Base-by-base conservation (phyloP, 2,329 filamentous ascomycete species). In the Fusarium illudens region DNA sequence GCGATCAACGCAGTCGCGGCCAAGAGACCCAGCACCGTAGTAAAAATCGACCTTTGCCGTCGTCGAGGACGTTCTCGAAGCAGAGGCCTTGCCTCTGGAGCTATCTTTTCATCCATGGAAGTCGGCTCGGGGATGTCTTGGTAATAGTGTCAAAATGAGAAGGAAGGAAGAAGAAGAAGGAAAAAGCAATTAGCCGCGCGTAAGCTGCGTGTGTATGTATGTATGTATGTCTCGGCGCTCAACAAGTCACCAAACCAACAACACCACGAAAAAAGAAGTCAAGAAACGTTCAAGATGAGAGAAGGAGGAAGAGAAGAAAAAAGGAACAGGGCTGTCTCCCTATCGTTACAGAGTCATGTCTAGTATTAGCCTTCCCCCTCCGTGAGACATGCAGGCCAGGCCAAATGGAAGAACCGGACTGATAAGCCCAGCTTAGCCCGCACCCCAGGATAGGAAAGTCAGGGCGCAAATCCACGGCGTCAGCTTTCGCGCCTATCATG, bases 1-100 rank as follows among this genome's bases (percentile, higher is more conserved):
- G 60, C 44, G 5, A 73, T 33, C 4, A 72, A 42, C 20, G 60
- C 68, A 22, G 68, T 34, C 17, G 66, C 60, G 1, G 61, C 70
- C 42, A 75, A 30, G 9, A 74, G 51, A 7, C 64, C 71, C 15
- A 75, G 29, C 3, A 65, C 19, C 4, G 61, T 57, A 6, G 62
- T 50, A 32, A n/a, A 33, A 2, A 19, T 32, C 17, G 29, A 22
- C 29, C 13, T 12, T 6, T 34, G 27, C 15, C 55, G 60, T 33
- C 54, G 58, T 20, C 36, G 58, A 19, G 52, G 37, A 5, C 33
- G 57, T 34, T 54, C 44, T 56, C 50, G 34, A 19, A 72, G 19
- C 25, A 70, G 63, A 59, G 70, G 64, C 49, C 27, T 53, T 19
- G 60, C 59, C 58, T 69, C 70, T 13, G 19, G 22, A 12, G 39